A percentile compares a stretch with the other conserved stretches of the same genome.
phyloP scores from a whole-genome alignment of 768 basidiomycete species.

The Lactarius quietus region DNA sequence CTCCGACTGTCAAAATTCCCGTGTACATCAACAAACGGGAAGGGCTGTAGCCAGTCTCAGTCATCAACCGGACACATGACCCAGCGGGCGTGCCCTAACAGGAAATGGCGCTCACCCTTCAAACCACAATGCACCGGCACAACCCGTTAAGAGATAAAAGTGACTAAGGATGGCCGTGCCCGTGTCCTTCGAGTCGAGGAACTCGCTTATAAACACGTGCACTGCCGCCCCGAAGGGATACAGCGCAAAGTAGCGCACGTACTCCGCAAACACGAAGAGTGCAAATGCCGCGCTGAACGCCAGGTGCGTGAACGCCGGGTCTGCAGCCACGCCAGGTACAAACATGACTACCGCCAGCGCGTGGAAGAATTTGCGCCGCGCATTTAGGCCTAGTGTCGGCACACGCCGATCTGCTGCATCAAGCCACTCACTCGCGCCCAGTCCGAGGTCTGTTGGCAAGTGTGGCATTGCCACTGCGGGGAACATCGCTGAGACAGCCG shows the following conservation, averaged over 20 bases:
- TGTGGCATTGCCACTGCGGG: slow-evolving; percentile 44
- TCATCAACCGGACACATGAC: slow-evolving; percentile 13
- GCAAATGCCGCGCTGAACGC: slow-evolving; percentile 95
- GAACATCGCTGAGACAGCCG: slow-evolving; percentile 22
- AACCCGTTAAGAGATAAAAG: slow-evolving; percentile 95
- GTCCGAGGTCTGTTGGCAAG: slow-evolving; percentile 39
- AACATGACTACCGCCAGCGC: slow-evolving; percentile 96
- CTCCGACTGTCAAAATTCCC: slow-evolving; percentile 83
- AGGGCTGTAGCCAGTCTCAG: slow-evolving; percentile 34
- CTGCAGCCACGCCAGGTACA: slow-evolving; percentile 86
- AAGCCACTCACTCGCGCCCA: slow-evolving; percentile 58
- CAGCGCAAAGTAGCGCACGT: slow-evolving; percentile 96
- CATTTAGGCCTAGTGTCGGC: slow-evolving; percentile 86
- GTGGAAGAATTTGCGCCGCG: slow-evolving; percentile 95
- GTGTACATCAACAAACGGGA: slow-evolving; percentile 64
- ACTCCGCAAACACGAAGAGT: slow-evolving; percentile 93
- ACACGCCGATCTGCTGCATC: slow-evolving; percentile 90
- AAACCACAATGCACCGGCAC: slow-evolving; percentile 91
- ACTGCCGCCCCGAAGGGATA: slow-evolving; percentile 93
- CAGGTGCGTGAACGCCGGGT: slow-evolving; percentile 94
- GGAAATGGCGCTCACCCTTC: slow-evolving; percentile 64
- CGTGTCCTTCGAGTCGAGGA: slow-evolving; percentile 90
- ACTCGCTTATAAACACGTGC: slow-evolving; percentile 97
- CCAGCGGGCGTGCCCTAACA: background rate
- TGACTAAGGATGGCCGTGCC: slow-evolving; percentile 97